phyloP scores from a whole-genome alignment of 176 grass and related monocot species.

The Tuctoria greenei region DNA sequence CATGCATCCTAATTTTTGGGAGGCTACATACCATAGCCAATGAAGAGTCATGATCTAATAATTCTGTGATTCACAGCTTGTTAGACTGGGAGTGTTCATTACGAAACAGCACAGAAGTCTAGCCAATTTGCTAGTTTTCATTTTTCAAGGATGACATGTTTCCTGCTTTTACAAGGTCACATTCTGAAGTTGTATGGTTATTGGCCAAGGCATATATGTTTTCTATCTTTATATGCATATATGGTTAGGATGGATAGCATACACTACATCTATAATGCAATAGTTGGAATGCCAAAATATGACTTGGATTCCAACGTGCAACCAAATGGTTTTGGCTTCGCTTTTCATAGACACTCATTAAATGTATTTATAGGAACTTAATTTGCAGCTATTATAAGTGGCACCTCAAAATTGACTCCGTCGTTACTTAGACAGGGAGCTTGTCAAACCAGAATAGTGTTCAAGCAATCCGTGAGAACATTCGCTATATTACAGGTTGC shows the following conservation, averaged over 20 bases:
- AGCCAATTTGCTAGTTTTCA: neutral
- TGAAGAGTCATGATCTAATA: too few species aligned
- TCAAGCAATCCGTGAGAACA: neutral
- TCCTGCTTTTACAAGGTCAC: neutral
- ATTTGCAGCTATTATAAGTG: neutral
- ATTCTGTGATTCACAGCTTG: neutral
- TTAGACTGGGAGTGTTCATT: neutral
- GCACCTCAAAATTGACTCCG: neutral
- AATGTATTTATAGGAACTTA: neutral
- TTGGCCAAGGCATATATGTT: neutral
- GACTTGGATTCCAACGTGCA: neutral
- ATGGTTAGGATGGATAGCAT: too few species aligned
- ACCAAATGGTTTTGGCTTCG: neutral
- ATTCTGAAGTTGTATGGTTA: neutral
- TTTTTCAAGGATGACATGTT: neutral
- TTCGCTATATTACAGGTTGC: neutral
- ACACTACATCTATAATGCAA: neutral
- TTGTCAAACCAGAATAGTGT: neutral
- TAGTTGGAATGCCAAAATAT: neutral
- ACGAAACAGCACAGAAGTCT: neutral
- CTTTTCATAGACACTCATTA: neutral
- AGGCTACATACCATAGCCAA: neutral
- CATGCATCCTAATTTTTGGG: neutral
- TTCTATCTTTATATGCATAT: neutral
- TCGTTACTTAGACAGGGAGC: too few species aligned